Evolutionary conservation across 2,329 filamentous ascomycete genomes (phyloP), one percentile per base, ranked within the genome.

Genomic region (Xylariaceae sp.): DNA sequence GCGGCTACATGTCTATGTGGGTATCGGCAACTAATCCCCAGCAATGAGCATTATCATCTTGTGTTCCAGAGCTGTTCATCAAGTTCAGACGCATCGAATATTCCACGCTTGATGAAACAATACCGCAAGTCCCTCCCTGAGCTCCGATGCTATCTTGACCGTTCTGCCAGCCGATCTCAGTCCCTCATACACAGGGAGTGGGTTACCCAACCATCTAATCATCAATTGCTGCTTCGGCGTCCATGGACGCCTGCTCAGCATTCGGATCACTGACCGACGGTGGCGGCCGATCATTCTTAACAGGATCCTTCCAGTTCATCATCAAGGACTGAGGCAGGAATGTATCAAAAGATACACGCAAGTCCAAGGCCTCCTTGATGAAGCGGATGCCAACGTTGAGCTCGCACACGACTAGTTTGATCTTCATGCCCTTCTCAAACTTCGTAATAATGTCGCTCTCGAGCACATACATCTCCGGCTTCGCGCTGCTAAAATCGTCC

Each of bases 261-360:
- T 69, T 68, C 2, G 65, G 70, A 48, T 79, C 64, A 10, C 76
- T 64, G 2, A 79, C 71, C 1, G 79, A 82, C 2, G 75, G 79
- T 2, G 77, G 74, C 2, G 77, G 77, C 0, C 81, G 76, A 14
- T 78, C 72, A 23, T 75, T 75, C 0, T 64, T 64, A 2, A 68
- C 67, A 0, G 87, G 87, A 20, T 81, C 73, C 70, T 86, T 89
- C 80, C 83, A 92, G 18, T 79, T 71, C 20, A 79, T 65, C 87
- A 93, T 89, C 61, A 89, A 74, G 62, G 88, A 83, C 69, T 93
- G 90, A 0, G 83, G 81, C 21, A 92, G 74, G 54, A 85, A 84
- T 0, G 77, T 81, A 67, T 89, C 85, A 67, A 89, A 90, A 0
- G 81, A 82, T 2, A 84, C 84, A 54, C 82, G 81, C 10, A 87